Conservation (phyloP, 352 stramenopile species). For the Phytophthora citrophthora region DNA sequence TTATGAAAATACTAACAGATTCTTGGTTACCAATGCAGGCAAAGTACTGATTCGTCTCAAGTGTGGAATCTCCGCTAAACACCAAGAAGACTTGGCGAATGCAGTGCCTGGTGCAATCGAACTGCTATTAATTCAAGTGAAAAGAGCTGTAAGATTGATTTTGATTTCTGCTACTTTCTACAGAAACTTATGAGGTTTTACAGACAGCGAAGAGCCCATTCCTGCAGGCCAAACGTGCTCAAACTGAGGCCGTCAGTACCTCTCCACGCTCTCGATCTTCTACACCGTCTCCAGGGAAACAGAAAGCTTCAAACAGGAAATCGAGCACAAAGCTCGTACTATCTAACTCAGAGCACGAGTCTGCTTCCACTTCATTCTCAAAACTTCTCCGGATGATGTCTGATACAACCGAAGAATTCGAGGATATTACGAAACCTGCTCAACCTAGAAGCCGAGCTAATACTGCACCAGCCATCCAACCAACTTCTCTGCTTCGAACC, state of each 20-base stretch:
- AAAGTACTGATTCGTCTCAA: constrained; percentile 57
- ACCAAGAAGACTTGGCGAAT: constrained; percentile 54
- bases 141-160: constrained; percentile 39
- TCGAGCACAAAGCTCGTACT: not conserved
- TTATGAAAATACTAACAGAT: not conserved
- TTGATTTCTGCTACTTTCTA: not conserved
- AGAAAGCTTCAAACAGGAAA: constrained; percentile 2
- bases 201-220: constrained; percentile 27
- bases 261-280: constrained; percentile 11
- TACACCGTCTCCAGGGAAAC: constrained; percentile 15
- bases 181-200: not conserved
- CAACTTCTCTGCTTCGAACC: not conserved
- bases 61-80: constrained; percentile 48
- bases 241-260: not conserved
- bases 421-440: constrained; percentile 6
- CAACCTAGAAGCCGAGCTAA: constrained; percentile 16
- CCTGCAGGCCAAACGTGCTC: constrained; percentile 13
- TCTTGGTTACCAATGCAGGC: constrained; percentile 19
- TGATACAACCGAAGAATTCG: constrained; percentile 8
- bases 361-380: constrained; percentile 41
- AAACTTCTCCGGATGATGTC: constrained; percentile 42
- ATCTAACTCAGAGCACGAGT: constrained; percentile 5
- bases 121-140: constrained; percentile 48
- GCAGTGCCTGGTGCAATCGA: constrained; percentile 49
- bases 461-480: constrained; percentile 1